Conservation (phyloP, 148 eudicot species). For the Euryodendron excelsum region DNA sequence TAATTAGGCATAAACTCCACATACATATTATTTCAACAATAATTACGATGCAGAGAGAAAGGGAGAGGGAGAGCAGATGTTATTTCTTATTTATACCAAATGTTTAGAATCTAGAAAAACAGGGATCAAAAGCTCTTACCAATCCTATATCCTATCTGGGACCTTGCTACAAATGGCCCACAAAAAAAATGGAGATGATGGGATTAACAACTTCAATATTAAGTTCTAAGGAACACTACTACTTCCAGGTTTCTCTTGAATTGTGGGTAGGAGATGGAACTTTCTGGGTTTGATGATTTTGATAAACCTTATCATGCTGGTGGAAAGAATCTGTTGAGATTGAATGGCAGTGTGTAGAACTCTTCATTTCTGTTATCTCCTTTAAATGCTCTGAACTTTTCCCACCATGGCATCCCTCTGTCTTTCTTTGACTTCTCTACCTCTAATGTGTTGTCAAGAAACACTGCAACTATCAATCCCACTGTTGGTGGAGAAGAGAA, state of each 20-base stretch:
- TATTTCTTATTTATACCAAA: slow-evolving; percentile 9
- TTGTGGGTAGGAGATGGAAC: background rate
- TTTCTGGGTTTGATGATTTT: background rate
- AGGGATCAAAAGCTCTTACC: slow-evolving; percentile 18
- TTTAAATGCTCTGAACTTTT: slow-evolving; percentile 88
- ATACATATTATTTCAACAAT: too few species aligned
- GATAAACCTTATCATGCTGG: slow-evolving; percentile 46
- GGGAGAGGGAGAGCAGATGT: background rate
- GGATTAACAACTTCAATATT: background rate
- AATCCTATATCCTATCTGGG: slow-evolving; percentile 8
- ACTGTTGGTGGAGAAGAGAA: slow-evolving; percentile 89
- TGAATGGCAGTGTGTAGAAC: slow-evolving; percentile 94
- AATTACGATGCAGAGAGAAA: too few species aligned
- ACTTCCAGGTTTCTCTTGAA: slow-evolving; percentile 9
- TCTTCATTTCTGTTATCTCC: slow-evolving; percentile 97
- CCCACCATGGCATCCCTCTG: slow-evolving; percentile 99
- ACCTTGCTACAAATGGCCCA: slow-evolving; percentile 26
- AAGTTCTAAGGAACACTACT: slow-evolving; percentile 3
- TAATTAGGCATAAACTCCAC: too few species aligned
- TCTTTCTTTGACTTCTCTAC: slow-evolving; percentile 93
- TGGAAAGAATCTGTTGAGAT: slow-evolving; percentile 97
- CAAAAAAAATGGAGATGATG: slow-evolving; percentile 25
- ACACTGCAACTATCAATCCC: slow-evolving; percentile 77
- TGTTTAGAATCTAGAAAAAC: slow-evolving; percentile 17
- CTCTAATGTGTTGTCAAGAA: slow-evolving; percentile 92